Conservation (phyloP, 805 yeast genomes). For the Kodamaea restingae region DNA sequence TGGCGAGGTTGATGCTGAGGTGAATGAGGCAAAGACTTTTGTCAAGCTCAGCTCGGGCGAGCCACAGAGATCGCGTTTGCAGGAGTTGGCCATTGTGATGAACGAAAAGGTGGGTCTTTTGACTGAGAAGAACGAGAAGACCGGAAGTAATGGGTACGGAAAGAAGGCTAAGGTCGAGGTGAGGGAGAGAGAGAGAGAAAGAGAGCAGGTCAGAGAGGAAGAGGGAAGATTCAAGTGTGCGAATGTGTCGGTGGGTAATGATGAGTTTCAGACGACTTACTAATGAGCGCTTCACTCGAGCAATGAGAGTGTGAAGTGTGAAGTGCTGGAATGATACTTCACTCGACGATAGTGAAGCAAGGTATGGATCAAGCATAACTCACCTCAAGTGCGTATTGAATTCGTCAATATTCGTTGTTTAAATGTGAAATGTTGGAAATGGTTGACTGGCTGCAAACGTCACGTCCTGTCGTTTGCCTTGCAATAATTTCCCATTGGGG, state of each 20-base stretch:
- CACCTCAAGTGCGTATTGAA: no score
- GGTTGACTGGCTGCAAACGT: no score
- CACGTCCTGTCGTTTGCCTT: no score
- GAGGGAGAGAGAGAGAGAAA: constrained; percentile 20
- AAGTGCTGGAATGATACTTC: no score
- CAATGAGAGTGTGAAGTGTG: no score
- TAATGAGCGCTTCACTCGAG: no score
- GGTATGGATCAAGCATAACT: no score
- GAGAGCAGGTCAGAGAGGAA: constrained; percentile 15
- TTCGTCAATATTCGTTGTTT: no score
- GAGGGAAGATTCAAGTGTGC: constrained; percentile 44
- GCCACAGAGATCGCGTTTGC: constrained; percentile 77
- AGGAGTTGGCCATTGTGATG: constrained; percentile 79
- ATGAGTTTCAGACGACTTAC: constrained; percentile 38
- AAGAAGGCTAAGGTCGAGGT: constrained; percentile 33
- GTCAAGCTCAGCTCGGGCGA: constrained; percentile 65
- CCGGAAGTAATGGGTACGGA: constrained; percentile 70
- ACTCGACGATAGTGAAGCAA: no score
- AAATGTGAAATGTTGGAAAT: no score
- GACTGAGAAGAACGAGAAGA: constrained; percentile 80
- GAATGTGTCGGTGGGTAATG: constrained; percentile 40
- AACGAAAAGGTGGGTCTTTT: constrained; percentile 76
- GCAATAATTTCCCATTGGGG: no score
- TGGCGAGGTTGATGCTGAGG: constrained; percentile 72
- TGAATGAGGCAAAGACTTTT: constrained; percentile 61